Percentiles rank a stretch among this genome's conserved stretches.
These are phyloP conservation scores for Przewalskia tangutica DNA, from an alignment of 257 asterid genomes.

Conservation along the genomic window DNA sequence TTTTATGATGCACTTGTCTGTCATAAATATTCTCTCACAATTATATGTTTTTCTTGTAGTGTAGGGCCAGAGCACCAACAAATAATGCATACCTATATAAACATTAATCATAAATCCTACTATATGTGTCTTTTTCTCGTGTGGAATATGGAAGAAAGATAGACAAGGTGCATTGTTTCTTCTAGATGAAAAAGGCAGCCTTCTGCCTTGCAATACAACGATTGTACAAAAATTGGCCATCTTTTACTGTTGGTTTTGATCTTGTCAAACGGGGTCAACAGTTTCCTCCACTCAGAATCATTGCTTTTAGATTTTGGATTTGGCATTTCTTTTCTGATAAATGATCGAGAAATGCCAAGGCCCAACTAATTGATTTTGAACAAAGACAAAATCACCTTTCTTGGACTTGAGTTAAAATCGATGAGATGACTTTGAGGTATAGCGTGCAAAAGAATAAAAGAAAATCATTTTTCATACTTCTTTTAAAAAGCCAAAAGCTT, in stretches of 20 bases:
- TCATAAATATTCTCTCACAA: too few species aligned
- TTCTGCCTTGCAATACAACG: not conserved
- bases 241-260: not conserved
- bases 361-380: too few species aligned
- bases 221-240: not conserved
- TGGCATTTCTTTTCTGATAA: not conserved
- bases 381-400: too few species aligned
- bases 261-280: not conserved
- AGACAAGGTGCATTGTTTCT: conserved; percentile 1
- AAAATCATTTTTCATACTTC: too few species aligned
- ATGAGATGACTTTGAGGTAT: too few species aligned
- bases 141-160: conserved; percentile 4
- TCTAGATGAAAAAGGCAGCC: not conserved
- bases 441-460: too few species aligned
- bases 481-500: too few species aligned
- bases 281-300: conserved; percentile 8
- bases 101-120: not conserved
- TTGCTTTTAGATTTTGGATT: not conserved
- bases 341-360: too few species aligned
- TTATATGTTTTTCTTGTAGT: too few species aligned
- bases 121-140: not conserved
- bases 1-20: too few species aligned
- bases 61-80: not conserved
- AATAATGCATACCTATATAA: conserved; percentile 4
- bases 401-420: too few species aligned